A percentile compares a stretch with the other conserved stretches of the same genome.
phyloP scores from a whole-genome alignment of 2,329 filamentous ascomycete genomes.

The Pseudocercospora pini-densiflorae region DNA sequence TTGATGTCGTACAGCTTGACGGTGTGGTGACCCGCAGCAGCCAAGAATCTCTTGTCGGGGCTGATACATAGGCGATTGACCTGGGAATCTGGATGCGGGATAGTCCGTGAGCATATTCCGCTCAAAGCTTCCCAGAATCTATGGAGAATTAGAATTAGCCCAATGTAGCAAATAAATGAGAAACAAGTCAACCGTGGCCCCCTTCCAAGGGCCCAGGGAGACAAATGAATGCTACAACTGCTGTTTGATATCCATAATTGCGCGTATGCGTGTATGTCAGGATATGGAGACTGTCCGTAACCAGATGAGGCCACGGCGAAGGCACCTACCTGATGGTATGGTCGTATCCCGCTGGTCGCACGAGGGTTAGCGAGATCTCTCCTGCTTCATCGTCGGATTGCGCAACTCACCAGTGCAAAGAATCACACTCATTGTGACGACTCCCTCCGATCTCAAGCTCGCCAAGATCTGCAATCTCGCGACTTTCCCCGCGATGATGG shows the following conservation, averaged over 20 bases:
- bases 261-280: no score
- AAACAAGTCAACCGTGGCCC: not conserved
- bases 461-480: no score
- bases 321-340: conserved; percentile 70
- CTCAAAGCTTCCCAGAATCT: conserved; percentile 99
- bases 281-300: not conserved
- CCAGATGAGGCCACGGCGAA: not conserved
- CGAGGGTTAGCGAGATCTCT: conserved; percentile 8
- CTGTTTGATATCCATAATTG: not conserved
- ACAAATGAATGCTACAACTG: not conserved
- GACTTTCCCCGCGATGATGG: not conserved
- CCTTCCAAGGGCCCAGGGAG: not conserved
- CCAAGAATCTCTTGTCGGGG: conserved; percentile 94
- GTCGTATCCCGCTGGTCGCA: conserved; percentile 66
- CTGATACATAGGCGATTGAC: conserved; percentile 98
- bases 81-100: conserved; percentile 97
- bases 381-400: conserved; percentile 17
- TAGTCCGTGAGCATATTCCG: conserved; percentile 96
- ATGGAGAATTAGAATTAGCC: conserved; percentile 15
- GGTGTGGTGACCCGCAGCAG: conserved; percentile 77
- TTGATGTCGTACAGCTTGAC: conserved; percentile 99
- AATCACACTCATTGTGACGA: conserved; percentile 64
- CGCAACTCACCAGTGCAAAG: conserved; percentile 64
- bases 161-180: not conserved
- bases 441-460: no score